Evolutionary conservation across 2,329 filamentous ascomycete species (phyloP).

Genomic region (Chrysoporthe deuterocubensis): DNA sequence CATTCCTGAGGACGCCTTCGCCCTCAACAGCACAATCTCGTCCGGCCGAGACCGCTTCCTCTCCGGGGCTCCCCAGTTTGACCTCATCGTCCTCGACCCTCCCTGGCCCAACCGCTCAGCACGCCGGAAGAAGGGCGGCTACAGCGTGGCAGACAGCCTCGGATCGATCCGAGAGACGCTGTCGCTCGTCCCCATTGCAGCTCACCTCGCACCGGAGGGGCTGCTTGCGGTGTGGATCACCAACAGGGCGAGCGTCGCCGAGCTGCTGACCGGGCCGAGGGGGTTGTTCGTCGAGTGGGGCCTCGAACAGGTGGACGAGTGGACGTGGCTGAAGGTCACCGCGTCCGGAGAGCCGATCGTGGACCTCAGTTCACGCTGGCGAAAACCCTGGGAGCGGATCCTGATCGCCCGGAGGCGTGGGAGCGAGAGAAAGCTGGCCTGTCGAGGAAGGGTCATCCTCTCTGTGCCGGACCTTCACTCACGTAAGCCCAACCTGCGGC

Average conservation of each 20-base stretch:
- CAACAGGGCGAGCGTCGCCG: constrained; percentile 66
- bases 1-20: constrained; percentile 48
- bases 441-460: constrained; percentile 62
- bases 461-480: constrained; percentile 79
- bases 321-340: constrained; percentile 81
- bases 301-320: constrained; percentile 68
- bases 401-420: constrained; percentile 59
- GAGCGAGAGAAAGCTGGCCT: constrained; percentile 32
- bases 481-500: constrained; percentile 73
- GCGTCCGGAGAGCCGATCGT: constrained; percentile 66
- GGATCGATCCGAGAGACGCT: constrained; percentile 55
- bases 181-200: constrained; percentile 58
- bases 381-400: constrained; percentile 78
- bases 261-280: constrained; percentile 55
- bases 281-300: constrained; percentile 68
- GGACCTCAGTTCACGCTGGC: constrained; percentile 62
- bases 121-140: constrained; percentile 58
- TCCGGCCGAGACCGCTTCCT: constrained; percentile 47
- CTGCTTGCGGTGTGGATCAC: constrained; percentile 78
- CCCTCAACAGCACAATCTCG: constrained; percentile 54
- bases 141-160: constrained; percentile 51
- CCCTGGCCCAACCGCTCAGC: constrained; percentile 83
- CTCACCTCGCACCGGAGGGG: constrained; percentile 56
- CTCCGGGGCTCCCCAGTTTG: constrained; percentile 56
- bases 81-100: constrained; percentile 74